Base-by-base conservation (phyloP, 306 rosid genomes). In the Trifolium repens region DNA sequence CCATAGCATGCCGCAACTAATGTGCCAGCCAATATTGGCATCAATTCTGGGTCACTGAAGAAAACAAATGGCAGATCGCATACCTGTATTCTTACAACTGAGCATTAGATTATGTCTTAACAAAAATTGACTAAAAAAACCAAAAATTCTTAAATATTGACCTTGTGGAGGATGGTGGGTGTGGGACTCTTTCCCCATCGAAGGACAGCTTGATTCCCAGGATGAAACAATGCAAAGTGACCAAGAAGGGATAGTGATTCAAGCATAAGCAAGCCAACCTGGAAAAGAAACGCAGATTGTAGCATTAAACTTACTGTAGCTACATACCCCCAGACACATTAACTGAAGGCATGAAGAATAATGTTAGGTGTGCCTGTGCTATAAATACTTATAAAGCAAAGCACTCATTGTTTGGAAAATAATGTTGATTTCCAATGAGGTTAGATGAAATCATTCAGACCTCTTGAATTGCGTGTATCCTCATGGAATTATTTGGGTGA, bases 181-280 rank as follows among this genome's bases (percentile, higher is more conserved):
- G 97, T 91, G 67, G 98, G 98, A 75, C 97, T 86, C 84, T 90
- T 92, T 81, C 97, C 98, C 98, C 98, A 91, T 69, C 96, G 82
- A 78, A 94, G 97, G 79, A 94, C 98, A 12, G 97, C 96, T 82
- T 94, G 98, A 83, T 94, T 94, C 64, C 90, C 93, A 12, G 85
- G 89, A 81, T 94, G 97, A 81, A 94, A 92, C 80, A 94, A 77
- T 14, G 98, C 90, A 90, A 94, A 90, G 85, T 94, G 96, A 66
- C 93, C 90, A 50, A 94, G 93, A 78, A 94, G 96, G 26, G 88
- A 90, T 39, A 94, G 75, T 27, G 97, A 85, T 73, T 94, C 98
- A 44, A 94, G 93, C 72, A 90, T 86, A 75, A 94, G 96, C 63
- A 85, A 82, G 62, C 96, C 97, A 80, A 89, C 87, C 98, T 94